phyloP scores from a whole-genome alignment of 2,329 filamentous ascomycete species.

The Ophiostoma tasmaniense region DNA sequence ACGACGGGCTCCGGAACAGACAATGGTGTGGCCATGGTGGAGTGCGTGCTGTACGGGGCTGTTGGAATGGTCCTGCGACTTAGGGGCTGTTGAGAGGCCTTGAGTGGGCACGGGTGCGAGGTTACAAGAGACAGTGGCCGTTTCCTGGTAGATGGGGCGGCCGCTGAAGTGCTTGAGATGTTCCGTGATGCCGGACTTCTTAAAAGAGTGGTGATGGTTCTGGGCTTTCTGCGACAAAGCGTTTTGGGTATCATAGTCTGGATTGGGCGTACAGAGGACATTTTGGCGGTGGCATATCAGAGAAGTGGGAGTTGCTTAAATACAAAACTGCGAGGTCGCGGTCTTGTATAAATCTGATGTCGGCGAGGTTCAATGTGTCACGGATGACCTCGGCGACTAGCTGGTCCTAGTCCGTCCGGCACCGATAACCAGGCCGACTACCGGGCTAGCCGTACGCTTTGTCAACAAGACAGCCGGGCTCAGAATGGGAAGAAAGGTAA shows the following conservation, averaged over 20 bases:
- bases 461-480: background rate
- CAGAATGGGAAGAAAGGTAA: background rate
- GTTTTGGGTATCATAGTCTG: background rate
- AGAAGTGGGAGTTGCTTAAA: background rate
- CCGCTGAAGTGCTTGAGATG: background rate
- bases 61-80: background rate
- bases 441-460: background rate
- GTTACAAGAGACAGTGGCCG: background rate
- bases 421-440: constrained; percentile 9
- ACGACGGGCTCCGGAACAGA: constrained; percentile 27
- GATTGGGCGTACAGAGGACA: background rate
- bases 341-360: background rate
- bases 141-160: background rate
- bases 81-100: background rate
- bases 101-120: background rate
- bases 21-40: background rate
- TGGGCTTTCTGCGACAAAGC: background rate
- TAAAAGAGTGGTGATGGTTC: background rate
- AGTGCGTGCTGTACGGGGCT: background rate
- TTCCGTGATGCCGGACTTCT: background rate
- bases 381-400: background rate
- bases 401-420: background rate
- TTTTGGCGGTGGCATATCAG: background rate
- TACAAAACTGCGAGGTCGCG: background rate
- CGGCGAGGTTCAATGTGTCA: constrained; percentile 1